Percentiles rank a stretch among this genome's conserved stretches.
Evolutionary conservation across 495 filamentous ascomycete species (phyloP).

Genomic region (Pyrenula aspistea): DNA sequence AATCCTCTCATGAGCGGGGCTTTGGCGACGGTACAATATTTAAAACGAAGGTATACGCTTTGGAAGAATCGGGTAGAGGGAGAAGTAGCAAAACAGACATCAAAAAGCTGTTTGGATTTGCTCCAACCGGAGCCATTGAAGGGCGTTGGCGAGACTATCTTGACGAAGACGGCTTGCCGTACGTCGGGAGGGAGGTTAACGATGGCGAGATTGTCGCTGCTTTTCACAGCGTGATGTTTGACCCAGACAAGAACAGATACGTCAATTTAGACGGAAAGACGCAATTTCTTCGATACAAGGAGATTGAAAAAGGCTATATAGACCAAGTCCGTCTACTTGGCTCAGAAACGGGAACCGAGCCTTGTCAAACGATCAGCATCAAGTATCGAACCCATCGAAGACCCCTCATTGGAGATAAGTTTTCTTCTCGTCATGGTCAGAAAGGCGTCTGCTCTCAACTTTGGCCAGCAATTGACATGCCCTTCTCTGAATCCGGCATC

Average conservation of each 20-base stretch:
- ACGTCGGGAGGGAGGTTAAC: slow-evolving; percentile 59
- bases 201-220: slow-evolving; percentile 79
- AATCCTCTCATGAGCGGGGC: slow-evolving; percentile 93
- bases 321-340: slow-evolving; percentile 90
- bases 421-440: slow-evolving; percentile 46
- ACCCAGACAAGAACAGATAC: slow-evolving; percentile 44
- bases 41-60: slow-evolving; percentile 82
- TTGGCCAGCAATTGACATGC: slow-evolving; percentile 90
- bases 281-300: slow-evolving; percentile 83
- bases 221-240: slow-evolving; percentile 74
- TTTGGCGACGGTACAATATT: slow-evolving; percentile 94
- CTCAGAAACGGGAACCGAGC: slow-evolving; percentile 65
- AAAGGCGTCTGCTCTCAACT: slow-evolving; percentile 83
- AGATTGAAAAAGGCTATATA: slow-evolving; percentile 71
- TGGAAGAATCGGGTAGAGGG: slow-evolving; percentile 58
- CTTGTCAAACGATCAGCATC: slow-evolving; percentile 73
- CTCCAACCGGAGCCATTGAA: slow-evolving; percentile 54
- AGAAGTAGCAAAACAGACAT: slow-evolving; percentile 41
- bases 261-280: slow-evolving; percentile 70
- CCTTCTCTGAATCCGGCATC: slow-evolving; percentile 93
- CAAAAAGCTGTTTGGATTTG: slow-evolving; percentile 74
- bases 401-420: slow-evolving; percentile 74
- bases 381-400: slow-evolving; percentile 85
- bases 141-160: slow-evolving; percentile 54
- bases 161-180: slow-evolving; percentile 77